Evolutionary conservation across 176 grass and related monocot species (phyloP), one percentile per base, ranked within the genome.

Genomic region (Calamus simplicifolius): DNA sequence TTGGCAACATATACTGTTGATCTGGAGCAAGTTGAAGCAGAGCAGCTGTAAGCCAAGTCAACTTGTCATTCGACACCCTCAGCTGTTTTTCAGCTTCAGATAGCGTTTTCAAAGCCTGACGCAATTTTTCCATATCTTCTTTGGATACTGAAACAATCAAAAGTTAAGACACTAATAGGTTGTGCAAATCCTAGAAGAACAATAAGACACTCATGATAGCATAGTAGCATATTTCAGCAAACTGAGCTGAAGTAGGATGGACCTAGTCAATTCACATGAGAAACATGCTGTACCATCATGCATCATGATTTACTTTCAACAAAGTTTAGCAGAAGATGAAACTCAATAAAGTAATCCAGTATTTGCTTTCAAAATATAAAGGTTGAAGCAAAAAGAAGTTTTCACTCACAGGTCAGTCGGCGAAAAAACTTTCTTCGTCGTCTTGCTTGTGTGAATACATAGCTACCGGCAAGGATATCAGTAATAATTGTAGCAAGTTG

Each of bases 21-120:
- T 98, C 93, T 63, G 93, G 87, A 75, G 87, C 93, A 82, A 98
- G 81, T 76, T 98, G 87, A 72, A 98, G 87, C 18, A 98, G 76
- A 77, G 93, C 83, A 85, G 87, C 93, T 52, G 93, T 88, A 75
- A 98, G 77, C 93, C 93, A 98, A 35, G 87, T 98, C 68, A 88
- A 81, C 66, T 92, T 98, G 58, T 92, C 93, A 66, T 83, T 91
- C 7, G 93, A 98, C n/a, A 82, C 76, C 71, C 93, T 88, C 73
- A 98, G 60, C 75, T 98, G 93, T 73, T 98, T 98, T 75, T 98
- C 93, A 67, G 87, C 84, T 71, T 91, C 87, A 18, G 87, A 98
- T 16, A 98, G 75, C 26, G 77, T 82, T 77, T 78, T 98, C 59
- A 98, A 85, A 49, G 87, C 87, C 58, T 92, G 84, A 0, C 93